Conservation (phyloP, 345 rosid genomes). For the Camelina laxa region DNA sequence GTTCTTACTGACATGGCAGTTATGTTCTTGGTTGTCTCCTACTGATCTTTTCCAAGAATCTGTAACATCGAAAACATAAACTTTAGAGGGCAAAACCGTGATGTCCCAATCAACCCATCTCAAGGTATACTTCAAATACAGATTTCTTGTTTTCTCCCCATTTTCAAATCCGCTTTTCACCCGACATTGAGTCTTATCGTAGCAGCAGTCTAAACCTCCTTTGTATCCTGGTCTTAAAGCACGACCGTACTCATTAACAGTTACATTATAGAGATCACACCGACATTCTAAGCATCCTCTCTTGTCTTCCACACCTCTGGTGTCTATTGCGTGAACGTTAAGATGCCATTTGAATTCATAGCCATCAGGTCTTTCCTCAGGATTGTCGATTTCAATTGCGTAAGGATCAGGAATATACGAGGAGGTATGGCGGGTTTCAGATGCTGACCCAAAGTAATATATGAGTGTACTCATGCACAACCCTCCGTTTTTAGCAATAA, state of each 20-base stretch:
- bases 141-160: conserved; percentile 48
- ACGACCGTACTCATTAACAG: conserved; percentile 56
- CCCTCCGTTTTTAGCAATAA: conserved; percentile 57
- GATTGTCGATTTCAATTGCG: conserved; percentile 77
- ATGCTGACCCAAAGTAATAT: conserved; percentile 79
- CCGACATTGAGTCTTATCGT: conserved; percentile 67
- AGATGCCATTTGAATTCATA: conserved; percentile 75
- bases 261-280: conserved; percentile 76
- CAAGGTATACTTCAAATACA: conserved; percentile 69
- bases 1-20: conserved; percentile 58
- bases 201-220: conserved; percentile 80
- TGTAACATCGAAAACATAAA: conserved; percentile 77
- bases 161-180: conserved; percentile 60
- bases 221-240: conserved; percentile 58
- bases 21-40: conserved; percentile 50
- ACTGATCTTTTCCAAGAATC: conserved; percentile 63
- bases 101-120: conserved; percentile 77
- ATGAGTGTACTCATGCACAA: conserved; percentile 56
- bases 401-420: conserved; percentile 81
- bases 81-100: conserved; percentile 61
- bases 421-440: conserved; percentile 74
- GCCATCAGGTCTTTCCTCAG: conserved; percentile 65
- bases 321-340: conserved; percentile 87
- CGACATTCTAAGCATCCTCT: conserved; percentile 81
- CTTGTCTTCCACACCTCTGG: conserved; percentile 71